Percentiles rank a stretch among this genome's conserved stretches.
Conservation (phyloP, 2,329 filamentous ascomycete species). For the Penicillium sp. region DNA sequence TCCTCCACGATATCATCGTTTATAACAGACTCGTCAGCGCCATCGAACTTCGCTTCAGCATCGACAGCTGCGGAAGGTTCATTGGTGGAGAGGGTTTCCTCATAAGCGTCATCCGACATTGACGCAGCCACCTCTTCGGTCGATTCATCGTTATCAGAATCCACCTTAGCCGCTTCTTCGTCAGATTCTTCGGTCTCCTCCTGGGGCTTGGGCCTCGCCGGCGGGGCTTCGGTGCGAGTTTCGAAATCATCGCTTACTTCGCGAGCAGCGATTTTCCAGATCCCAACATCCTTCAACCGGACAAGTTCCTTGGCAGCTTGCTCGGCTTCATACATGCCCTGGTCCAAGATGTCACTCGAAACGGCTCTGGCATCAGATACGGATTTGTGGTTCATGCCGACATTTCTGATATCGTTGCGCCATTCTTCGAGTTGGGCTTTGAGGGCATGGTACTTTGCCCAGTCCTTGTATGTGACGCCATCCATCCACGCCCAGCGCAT, state of each 20-base stretch:
- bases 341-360: conserved; percentile 68
- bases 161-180: conserved; percentile 6
- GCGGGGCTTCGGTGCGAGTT: conserved; percentile 50
- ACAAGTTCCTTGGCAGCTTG: conserved; percentile 75
- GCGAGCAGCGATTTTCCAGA: conserved; percentile 74
- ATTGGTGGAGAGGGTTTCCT: neutral
- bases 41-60: neutral
- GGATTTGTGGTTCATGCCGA: conserved; percentile 70
- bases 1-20: conserved; percentile 44
- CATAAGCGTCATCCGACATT: conserved; percentile 3
- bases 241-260: conserved; percentile 79
- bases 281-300: conserved; percentile 76
- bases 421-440: conserved; percentile 80
- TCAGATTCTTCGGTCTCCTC: conserved; percentile 14
- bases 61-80: neutral
- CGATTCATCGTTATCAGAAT: conserved; percentile 7
- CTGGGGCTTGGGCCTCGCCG: conserved; percentile 28
- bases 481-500: conserved; percentile 96
- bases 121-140: neutral
- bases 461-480: conserved; percentile 93
- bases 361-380: conserved; percentile 66
- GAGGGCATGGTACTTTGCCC: conserved; percentile 88
- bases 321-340: conserved; percentile 77
- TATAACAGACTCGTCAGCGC: conserved; percentile 3
- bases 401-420: conserved; percentile 74